These are phyloP conservation scores for Pinus albicaulis DNA, from an alignment of 75 land plant species.

Conservation along the genomic window DNA sequence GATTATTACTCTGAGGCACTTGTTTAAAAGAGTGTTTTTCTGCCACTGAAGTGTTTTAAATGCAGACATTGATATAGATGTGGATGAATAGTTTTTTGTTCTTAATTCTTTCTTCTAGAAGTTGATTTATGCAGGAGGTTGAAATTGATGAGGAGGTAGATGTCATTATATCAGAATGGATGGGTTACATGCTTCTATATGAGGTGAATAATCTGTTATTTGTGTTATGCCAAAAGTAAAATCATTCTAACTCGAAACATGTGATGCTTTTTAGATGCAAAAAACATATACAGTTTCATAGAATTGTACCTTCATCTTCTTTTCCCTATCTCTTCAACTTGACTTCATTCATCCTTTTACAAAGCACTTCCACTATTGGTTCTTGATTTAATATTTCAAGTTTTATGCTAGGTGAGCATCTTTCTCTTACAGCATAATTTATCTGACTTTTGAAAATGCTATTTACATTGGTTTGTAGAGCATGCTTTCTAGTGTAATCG, in stretches of 20 bases:
- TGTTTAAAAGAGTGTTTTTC: too few species aligned
- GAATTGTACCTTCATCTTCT: background rate
- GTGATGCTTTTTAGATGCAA: background rate
- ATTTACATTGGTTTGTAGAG: constrained; percentile 51
- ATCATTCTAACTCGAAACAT: background rate
- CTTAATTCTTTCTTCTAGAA: background rate
- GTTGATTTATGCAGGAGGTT: constrained; percentile 61
- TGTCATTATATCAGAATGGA: constrained; percentile 98
- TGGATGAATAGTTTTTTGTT: background rate
- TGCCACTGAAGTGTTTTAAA: too few species aligned
- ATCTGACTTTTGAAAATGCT: background rate
- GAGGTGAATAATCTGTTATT: constrained; percentile 50
- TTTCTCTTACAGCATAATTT: background rate
- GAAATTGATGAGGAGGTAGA: constrained; percentile 89
- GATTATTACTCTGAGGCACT: too few species aligned
- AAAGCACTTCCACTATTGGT: background rate
- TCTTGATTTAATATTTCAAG: background rate
- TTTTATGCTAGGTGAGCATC: background rate
- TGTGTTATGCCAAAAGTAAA: background rate
- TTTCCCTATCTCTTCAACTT: background rate
- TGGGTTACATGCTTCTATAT: constrained; percentile 99
- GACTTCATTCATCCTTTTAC: background rate
- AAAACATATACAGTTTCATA: background rate
- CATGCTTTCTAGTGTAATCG: constrained; percentile 89
- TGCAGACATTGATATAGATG: too few species aligned